These are phyloP conservation scores for Lojkania enalia DNA, from an alignment of 2,329 filamentous ascomycete genomes.

Conservation along the genomic window DNA sequence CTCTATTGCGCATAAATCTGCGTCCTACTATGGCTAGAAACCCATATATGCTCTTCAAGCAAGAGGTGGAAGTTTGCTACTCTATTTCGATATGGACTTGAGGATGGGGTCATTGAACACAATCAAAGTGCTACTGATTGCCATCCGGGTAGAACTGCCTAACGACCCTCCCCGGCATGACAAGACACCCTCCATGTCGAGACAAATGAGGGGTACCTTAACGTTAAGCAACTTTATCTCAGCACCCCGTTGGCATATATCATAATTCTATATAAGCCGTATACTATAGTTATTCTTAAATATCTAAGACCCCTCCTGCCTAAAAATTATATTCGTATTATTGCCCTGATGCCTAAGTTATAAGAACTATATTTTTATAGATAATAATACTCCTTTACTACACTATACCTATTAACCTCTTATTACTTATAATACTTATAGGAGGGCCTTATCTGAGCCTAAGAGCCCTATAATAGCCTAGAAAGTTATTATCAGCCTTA, in stretches of 20 bases:
- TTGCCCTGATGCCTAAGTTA: too few species aligned
- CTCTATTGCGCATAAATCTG: neutral
- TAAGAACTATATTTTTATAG: neutral
- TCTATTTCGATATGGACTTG: neutral
- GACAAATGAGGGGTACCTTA: too few species aligned
- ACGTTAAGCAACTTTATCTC: too few species aligned
- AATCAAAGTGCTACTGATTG: slow-evolving; percentile 8
- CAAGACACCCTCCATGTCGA: too few species aligned
- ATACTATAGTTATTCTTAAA: too few species aligned
- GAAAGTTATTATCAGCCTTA: neutral
- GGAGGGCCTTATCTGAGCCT: neutral
- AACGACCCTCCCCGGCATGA: too few species aligned
- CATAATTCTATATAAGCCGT: too few species aligned
- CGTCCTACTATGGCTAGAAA: neutral
- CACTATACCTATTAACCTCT: neutral
- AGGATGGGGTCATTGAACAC: slow-evolving; percentile 5
- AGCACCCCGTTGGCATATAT: too few species aligned
- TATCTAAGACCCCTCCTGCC: too few species aligned
- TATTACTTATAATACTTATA: neutral
- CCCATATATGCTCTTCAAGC: slow-evolving; percentile 3
- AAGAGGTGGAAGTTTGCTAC: slow-evolving; percentile 3
- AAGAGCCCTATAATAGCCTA: neutral
- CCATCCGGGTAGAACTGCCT: slow-evolving; percentile 10
- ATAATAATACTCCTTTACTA: neutral
- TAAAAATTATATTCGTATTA: too few species aligned